A percentile compares a stretch with the other conserved stretches of the same genome.
Conservation (phyloP, 345 rosid species). For the Brassica incana region DNA sequence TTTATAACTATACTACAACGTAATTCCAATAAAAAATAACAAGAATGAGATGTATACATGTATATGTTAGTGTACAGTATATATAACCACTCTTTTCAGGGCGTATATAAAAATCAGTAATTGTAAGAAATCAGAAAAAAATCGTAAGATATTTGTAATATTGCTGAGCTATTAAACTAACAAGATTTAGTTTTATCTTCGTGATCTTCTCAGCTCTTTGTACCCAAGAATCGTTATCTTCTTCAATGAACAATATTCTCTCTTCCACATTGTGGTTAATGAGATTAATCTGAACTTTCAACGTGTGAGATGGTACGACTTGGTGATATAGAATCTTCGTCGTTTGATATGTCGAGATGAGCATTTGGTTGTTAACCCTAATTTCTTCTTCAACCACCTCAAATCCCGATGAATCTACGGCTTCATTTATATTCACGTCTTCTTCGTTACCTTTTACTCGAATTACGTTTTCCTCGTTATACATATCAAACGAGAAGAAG, state of each 20-base stretch:
- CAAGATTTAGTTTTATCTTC: slow-evolving; percentile 28
- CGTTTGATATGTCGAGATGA: slow-evolving; percentile 68
- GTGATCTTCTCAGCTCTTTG: slow-evolving; percentile 34
- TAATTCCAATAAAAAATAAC: background rate
- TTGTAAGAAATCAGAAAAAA: slow-evolving; percentile 21
- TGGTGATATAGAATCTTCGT: slow-evolving; percentile 82
- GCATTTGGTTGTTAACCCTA: slow-evolving; percentile 69
- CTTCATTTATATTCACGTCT: slow-evolving; percentile 36
- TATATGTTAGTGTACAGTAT: slow-evolving; percentile 3
- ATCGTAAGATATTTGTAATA: slow-evolving; percentile 33
- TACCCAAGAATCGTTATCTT: slow-evolving; percentile 36
- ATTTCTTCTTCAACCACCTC: slow-evolving; percentile 68
- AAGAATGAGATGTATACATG: background rate
- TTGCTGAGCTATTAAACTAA: slow-evolving; percentile 32
- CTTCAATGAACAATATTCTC: slow-evolving; percentile 31
- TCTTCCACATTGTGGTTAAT: slow-evolving; percentile 25
- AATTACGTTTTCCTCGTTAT: slow-evolving; percentile 44
- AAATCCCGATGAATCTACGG: slow-evolving; percentile 58
- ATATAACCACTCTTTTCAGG: slow-evolving; percentile 5
- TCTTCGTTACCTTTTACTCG: slow-evolving; percentile 42
- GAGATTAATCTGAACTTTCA: slow-evolving; percentile 68
- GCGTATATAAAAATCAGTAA: slow-evolving; percentile 17
- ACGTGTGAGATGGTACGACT: slow-evolving; percentile 70
- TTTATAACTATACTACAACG: background rate
- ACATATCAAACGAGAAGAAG: slow-evolving; percentile 60